Evolutionary conservation across 306 rosid species (phyloP).

Genomic region (Ormosia emarginata): DNA sequence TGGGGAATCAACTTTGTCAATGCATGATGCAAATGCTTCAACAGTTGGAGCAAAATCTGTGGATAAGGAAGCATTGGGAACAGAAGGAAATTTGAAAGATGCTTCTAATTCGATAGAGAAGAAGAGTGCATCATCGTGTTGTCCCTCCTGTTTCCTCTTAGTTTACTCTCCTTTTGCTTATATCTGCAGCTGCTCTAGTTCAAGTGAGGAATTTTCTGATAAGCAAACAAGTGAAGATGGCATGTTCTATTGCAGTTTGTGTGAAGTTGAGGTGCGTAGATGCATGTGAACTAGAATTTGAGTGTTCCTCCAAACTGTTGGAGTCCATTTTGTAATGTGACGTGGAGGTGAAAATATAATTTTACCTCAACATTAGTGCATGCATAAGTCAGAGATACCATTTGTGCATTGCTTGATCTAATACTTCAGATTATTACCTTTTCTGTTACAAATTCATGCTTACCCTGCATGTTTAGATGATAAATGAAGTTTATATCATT

Average conservation of each 20-base stretch:
- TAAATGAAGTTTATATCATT: background rate
- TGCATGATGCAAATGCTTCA: slow-evolving; percentile 48
- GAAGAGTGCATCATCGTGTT: slow-evolving; percentile 25
- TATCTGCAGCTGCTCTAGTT: slow-evolving; percentile 47
- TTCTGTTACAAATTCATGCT: background rate
- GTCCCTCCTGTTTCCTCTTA: slow-evolving; percentile 45
- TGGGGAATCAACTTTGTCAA: slow-evolving; percentile 57
- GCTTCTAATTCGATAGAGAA: slow-evolving; percentile 26
- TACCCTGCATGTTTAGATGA: background rate
- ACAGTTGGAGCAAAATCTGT: slow-evolving; percentile 42
- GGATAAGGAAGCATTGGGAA: slow-evolving; percentile 39
- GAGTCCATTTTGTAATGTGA: background rate
- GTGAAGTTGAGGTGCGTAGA: slow-evolving; percentile 86
- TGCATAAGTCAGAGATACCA: background rate
- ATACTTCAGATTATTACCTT: background rate
- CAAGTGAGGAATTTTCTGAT: slow-evolving; percentile 53
- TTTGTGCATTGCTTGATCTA: background rate
- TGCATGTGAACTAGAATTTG: background rate
- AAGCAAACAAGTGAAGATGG: slow-evolving; percentile 75
- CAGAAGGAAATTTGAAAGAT: slow-evolving; percentile 40
- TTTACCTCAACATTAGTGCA: background rate
- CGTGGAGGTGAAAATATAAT: background rate
- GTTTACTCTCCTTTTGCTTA: slow-evolving; percentile 63
- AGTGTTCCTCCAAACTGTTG: background rate
- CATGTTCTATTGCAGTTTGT: slow-evolving; percentile 86